Evolutionary conservation across 2,329 filamentous ascomycete species (phyloP).

Genomic region (Pleurostoma richardsiae): DNA sequence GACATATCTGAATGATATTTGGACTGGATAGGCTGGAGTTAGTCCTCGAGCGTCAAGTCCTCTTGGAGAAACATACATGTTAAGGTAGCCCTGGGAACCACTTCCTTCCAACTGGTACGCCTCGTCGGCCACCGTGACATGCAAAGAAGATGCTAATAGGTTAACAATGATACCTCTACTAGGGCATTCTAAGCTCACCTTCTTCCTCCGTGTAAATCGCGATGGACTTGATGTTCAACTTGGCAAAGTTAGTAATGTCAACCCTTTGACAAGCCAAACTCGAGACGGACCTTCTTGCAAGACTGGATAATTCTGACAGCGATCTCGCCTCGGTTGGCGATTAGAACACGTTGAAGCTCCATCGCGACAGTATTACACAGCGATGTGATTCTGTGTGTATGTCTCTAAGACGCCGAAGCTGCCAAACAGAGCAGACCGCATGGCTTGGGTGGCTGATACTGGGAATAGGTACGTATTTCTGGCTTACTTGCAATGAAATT

Average conservation of each 20-base stretch:
- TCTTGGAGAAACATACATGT: background rate
- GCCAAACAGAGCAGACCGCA: no score
- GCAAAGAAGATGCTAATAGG: background rate
- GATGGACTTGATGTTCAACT: constrained; percentile 35
- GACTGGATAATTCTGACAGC: constrained; percentile 45
- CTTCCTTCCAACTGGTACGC: background rate
- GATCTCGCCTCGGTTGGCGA: constrained; percentile 57
- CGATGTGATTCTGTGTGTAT: no score
- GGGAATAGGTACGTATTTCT: no score
- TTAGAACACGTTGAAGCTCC: constrained; percentile 20
- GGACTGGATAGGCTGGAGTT: background rate
- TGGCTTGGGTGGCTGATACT: no score
- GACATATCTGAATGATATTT: background rate
- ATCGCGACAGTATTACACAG: background rate
- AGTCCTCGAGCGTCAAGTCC: no score
- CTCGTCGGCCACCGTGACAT: background rate
- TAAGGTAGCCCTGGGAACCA: background rate
- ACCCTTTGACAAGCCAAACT: no score
- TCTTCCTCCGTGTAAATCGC: background rate
- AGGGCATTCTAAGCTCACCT: no score
- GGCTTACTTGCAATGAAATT: no score
- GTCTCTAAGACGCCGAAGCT: no score
- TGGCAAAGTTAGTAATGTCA: no score
- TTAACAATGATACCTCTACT: no score
- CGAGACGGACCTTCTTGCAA: constrained; percentile 21